These are phyloP conservation scores for Diophrys appendiculata DNA, from an alignment of 73 alveolate species.

Conservation along the genomic window DNA sequence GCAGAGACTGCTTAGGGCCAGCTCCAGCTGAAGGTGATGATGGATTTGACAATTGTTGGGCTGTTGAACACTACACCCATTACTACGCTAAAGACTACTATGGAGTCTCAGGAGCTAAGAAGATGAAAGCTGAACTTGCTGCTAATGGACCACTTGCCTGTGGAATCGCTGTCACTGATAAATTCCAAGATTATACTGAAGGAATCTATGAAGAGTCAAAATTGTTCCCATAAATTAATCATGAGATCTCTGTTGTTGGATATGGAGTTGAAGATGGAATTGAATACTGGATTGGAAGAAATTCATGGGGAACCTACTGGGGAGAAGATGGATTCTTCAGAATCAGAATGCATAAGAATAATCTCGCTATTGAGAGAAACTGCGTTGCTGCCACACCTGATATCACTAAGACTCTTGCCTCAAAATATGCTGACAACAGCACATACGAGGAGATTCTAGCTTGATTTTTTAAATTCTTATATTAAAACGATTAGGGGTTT, in stretches of 20 bases:
- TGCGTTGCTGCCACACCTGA: conserved; percentile 70
- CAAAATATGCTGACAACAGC: too few species aligned
- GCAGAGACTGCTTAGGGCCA: conserved; percentile 71
- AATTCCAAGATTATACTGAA: conserved; percentile 56
- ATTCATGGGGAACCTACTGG: conserved; percentile 94
- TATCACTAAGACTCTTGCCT: too few species aligned
- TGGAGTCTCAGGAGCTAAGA: conserved; percentile 60
- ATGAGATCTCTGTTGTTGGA: conserved; percentile 76
- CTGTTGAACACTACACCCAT: conserved; percentile 38
- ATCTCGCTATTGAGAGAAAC: conserved; percentile 75
- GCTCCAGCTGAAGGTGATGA: conserved; percentile 52
- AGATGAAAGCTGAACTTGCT: conserved; percentile 82
- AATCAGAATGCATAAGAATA: conserved; percentile 77
- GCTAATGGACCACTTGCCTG: conserved; percentile 83
- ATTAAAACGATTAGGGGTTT: too few species aligned
- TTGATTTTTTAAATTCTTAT: too few species aligned
- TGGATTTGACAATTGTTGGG: conserved; percentile 67
- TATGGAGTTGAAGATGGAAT: conserved; percentile 64
- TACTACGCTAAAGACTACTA: conserved; percentile 75
- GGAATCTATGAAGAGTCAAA: conserved; percentile 48
- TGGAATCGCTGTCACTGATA: conserved; percentile 62
- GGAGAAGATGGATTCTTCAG: conserved; percentile 86
- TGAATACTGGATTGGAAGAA: conserved; percentile 76
- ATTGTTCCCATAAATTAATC: conserved; percentile 62
- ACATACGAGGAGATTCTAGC: too few species aligned